Base-by-base conservation (phyloP, 345 rosid species). In the Abelmoschus esculentus region DNA sequence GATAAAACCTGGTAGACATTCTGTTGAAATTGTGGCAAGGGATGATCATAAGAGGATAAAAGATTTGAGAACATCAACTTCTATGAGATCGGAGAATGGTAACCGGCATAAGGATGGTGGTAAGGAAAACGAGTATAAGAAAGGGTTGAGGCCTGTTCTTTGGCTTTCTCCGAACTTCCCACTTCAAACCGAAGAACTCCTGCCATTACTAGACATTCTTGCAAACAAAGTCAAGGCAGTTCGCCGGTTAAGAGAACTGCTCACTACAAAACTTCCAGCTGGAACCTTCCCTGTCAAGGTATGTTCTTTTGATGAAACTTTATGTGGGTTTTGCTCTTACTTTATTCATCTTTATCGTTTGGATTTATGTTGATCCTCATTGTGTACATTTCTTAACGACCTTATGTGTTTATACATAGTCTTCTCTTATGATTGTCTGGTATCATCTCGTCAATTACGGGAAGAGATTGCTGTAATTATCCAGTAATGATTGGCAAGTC, bases 251-350 rank as follows among this genome's bases (percentile, higher is more conserved):
- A 22, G 26, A 22, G 26, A 22, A 22, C 26, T 22, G 26, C 26
- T 22, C 26, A 22, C 26, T 22, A 22, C 26, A 22, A 22, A 22
- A 22, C 26, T 22, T 22, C 98, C 98, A 0, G 29, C 77, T 62
- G 98, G 97, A 73, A 89, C 97, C n/a, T 93, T 93, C 78, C 98
- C 98, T 0, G 96, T 93, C 46, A 93, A 93, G 96, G 97, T 89
- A 84, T 52, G 74, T 60, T 67, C 14, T 19, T 61, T 68, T 31
- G 18, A 9, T 4, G 7, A 6, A 32, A 18, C 29, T 22, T 18
- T 32, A 50, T 40, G 8, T 40, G 46, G 2, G 9, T 38, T 38
- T 38, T 1, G 44, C 44, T 38, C 8, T 38, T 5, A 38, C 44
- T 5, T 38, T 38, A 38, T 22, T 22, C 26, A 1, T 22, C 26